Percentiles rank a stretch among this genome's conserved stretches.
Conservation (phyloP, 805 yeast genomes). For the Ogataea methanolica region DNA sequence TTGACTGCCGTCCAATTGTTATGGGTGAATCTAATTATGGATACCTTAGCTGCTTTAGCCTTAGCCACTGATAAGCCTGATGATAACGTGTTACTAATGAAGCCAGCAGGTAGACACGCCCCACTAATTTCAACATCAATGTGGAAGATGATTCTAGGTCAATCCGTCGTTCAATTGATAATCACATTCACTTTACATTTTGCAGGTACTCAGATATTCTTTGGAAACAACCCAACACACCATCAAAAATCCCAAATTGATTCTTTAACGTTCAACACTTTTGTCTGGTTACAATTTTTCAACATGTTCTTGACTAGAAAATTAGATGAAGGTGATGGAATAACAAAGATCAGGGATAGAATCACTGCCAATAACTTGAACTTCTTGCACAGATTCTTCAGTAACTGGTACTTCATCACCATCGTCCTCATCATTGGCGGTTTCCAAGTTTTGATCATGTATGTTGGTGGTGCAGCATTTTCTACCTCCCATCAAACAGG, state of each 20-base stretch:
- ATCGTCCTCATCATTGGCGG: slow-evolving; percentile 76
- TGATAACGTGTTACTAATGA: slow-evolving; percentile 67
- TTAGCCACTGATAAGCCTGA: slow-evolving; percentile 97
- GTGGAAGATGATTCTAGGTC: slow-evolving; percentile 98
- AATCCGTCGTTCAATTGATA: slow-evolving; percentile 69
- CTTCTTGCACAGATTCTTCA: slow-evolving; percentile 74
- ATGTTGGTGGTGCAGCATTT: slow-evolving; percentile 96
- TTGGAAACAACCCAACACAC: slow-evolving; percentile 27
- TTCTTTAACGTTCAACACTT: slow-evolving; percentile 90
- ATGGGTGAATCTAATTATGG: slow-evolving; percentile 98
- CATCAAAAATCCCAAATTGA: slow-evolving; percentile 56
- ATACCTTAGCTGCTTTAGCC: slow-evolving; percentile 95
- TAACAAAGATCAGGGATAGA: slow-evolving; percentile 52
- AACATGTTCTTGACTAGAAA: slow-evolving; percentile 88
- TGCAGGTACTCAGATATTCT: slow-evolving; percentile 64
- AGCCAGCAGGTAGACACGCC: slow-evolving; percentile 77
- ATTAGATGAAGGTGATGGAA: slow-evolving; percentile 79
- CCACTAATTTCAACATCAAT: slow-evolving; percentile 84
- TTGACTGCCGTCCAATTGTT: slow-evolving; percentile 94
- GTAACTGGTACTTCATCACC: slow-evolving; percentile 75
- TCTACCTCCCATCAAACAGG: slow-evolving; percentile 75
- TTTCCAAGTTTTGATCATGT: slow-evolving; percentile 86
- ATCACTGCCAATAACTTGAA: slow-evolving; percentile 64
- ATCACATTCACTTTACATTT: slow-evolving; percentile 82
- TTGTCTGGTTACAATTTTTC: slow-evolving; percentile 97